phyloP scores from a whole-genome alignment of 225 moss, liverwort and hornwort species.

The Physcomitrium patens region DNA sequence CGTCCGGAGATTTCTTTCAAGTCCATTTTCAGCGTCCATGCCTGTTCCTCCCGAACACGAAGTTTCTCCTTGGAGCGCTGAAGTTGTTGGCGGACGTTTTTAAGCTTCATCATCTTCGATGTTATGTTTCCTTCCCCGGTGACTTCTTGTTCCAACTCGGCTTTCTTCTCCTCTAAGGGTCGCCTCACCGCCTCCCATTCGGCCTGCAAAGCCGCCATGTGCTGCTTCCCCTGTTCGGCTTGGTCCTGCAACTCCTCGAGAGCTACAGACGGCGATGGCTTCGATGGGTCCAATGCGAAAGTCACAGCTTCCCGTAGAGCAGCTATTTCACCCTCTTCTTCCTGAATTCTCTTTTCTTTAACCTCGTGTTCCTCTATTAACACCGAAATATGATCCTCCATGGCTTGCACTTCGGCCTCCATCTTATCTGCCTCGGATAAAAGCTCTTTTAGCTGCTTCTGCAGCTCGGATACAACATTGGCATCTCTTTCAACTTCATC shows the following conservation, averaged over 20 bases:
- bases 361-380: conserved; percentile 38
- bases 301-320: conserved; percentile 43
- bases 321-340: conserved; percentile 34
- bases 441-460: conserved; percentile 54
- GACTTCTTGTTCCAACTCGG: conserved; percentile 56
- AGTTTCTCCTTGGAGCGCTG: conserved; percentile 43
- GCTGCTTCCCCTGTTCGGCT: conserved; percentile 40
- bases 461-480: conserved; percentile 32
- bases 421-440: conserved; percentile 57
- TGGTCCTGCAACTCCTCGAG: conserved; percentile 37
- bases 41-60: conserved; percentile 55
- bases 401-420: conserved; percentile 48
- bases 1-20: conserved; percentile 52
- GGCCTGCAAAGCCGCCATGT: conserved; percentile 50
- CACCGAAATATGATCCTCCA: conserved; percentile 25
- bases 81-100: conserved; percentile 46
- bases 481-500: conserved; percentile 29
- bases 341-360: conserved; percentile 29
- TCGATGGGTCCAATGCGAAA: conserved; percentile 37
- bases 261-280: conserved; percentile 23
- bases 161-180: conserved; percentile 54
- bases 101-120: conserved; percentile 37
- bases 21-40: conserved; percentile 44
- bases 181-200: conserved; percentile 61
- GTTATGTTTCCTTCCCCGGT: conserved; percentile 36